A percentile compares a stretch with the other conserved stretches of the same genome.
Conservation (phyloP, 495 filamentous ascomycete genomes). For the Neurospora tetrasperma region DNA sequence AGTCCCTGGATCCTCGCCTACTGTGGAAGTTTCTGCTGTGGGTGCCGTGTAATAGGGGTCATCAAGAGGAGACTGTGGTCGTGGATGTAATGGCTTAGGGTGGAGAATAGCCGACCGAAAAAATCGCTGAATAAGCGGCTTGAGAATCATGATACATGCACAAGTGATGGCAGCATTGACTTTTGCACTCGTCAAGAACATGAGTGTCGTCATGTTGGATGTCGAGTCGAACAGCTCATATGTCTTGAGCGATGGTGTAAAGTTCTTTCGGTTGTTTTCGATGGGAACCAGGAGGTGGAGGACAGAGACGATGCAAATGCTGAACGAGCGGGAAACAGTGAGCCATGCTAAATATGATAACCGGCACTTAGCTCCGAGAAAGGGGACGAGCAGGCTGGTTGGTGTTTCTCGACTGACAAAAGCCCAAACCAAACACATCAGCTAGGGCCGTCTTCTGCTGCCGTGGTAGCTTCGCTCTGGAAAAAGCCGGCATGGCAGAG, state of each 20-base stretch:
- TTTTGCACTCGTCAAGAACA: conserved; percentile 21
- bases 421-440: conserved; percentile 20
- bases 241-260: background rate
- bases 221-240: conserved; percentile 9
- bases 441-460: conserved; percentile 20
- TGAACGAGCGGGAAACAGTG: background rate
- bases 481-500: conserved; percentile 23
- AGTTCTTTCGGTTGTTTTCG: conserved; percentile 1
- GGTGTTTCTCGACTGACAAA: conserved; percentile 11
- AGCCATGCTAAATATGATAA: background rate
- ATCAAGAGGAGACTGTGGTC: conserved; percentile 19
- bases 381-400: background rate
- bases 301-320: conserved; percentile 21
- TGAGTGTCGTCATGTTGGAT: conserved; percentile 18
- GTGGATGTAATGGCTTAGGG: conserved; percentile 1
- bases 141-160: conserved; percentile 24
- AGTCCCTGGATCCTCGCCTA: conserved; percentile 3
- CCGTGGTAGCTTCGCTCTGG: conserved; percentile 15
- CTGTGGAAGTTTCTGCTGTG: background rate
- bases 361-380: background rate
- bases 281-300: conserved; percentile 18
- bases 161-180: conserved; percentile 21
- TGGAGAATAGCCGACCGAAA: conserved; percentile 15
- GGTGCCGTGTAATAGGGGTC: conserved; percentile 9
- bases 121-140: conserved; percentile 18